These are phyloP conservation scores for Mycena floridula DNA, from an alignment of 768 basidiomycete genomes.

Conservation along the genomic window DNA sequence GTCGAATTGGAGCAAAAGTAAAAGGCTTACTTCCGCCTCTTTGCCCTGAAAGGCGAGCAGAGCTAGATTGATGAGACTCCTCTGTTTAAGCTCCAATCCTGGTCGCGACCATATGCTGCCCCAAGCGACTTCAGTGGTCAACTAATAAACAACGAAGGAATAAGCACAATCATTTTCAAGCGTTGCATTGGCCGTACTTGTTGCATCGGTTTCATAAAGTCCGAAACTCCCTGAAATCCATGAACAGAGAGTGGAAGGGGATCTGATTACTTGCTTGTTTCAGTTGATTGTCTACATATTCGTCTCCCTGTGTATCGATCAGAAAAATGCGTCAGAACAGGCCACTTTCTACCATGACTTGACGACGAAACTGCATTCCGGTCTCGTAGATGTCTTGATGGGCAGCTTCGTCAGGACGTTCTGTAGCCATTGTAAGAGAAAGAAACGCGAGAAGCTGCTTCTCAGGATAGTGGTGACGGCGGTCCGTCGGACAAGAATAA, in stretches of 20 bases:
- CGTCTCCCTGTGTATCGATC: slow-evolving; percentile 27
- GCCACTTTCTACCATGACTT: slow-evolving; percentile 30
- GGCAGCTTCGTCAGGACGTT: slow-evolving; percentile 25
- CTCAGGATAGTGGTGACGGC: not conserved
- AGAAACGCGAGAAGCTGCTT: not conserved
- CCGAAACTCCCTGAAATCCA: slow-evolving; percentile 26
- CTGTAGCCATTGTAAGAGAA: slow-evolving; percentile 14
- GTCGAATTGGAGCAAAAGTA: not conserved
- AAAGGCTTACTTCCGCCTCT: slow-evolving; percentile 29
- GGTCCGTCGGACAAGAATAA: not conserved
- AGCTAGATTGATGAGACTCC: slow-evolving; percentile 39
- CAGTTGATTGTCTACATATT: slow-evolving; percentile 36
- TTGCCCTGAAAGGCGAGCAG: slow-evolving; percentile 37
- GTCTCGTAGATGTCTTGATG: slow-evolving; percentile 37
- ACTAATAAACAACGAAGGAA: slow-evolving; percentile 9
- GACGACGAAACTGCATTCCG: slow-evolving; percentile 31
- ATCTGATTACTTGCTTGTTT: too few relatives aligned
- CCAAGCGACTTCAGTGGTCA: slow-evolving; percentile 39
- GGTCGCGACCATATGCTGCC: slow-evolving; percentile 43
- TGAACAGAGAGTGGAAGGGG: not conserved
- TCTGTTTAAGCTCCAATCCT: slow-evolving; percentile 38
- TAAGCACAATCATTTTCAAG: not conserved
- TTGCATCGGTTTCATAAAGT: slow-evolving; percentile 44
- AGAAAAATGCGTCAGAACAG: not conserved
- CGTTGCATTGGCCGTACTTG: slow-evolving; percentile 22